These are phyloP conservation scores for Mycena floridula DNA, from an alignment of 768 basidiomycete species.

Conservation along the genomic window DNA sequence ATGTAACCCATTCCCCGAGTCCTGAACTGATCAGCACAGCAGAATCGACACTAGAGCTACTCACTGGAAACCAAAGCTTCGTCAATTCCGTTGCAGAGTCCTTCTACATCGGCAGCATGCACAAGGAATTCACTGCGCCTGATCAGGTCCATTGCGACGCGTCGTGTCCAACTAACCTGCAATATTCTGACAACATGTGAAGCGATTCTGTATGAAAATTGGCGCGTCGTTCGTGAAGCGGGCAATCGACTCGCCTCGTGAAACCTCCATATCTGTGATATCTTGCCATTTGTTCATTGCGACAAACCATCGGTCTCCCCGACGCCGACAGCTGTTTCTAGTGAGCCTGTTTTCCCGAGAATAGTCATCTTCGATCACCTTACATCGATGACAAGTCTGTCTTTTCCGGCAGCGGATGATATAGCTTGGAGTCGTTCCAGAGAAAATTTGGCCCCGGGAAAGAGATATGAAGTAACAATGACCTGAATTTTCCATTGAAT, in stretches of 20 bases:
- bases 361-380: slow-evolving; percentile 47
- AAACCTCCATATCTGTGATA: slow-evolving; percentile 91
- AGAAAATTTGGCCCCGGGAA: slow-evolving; percentile 78
- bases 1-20: slow-evolving; percentile 85
- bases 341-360: background rate
- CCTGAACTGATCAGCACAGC: slow-evolving; percentile 35
- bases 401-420: slow-evolving; percentile 65
- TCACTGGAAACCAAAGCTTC: slow-evolving; percentile 75
- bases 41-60: slow-evolving; percentile 17
- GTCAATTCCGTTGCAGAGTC: slow-evolving; percentile 94
- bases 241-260: slow-evolving; percentile 47
- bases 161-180: slow-evolving; percentile 46
- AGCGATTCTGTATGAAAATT: slow-evolving; percentile 55
- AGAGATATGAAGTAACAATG: slow-evolving; percentile 96
- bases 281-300: slow-evolving; percentile 99
- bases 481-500: slow-evolving; percentile 45
- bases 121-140: slow-evolving; percentile 80
- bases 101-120: slow-evolving; percentile 99
- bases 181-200: slow-evolving; percentile 68
- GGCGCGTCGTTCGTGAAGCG: background rate
- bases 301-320: slow-evolving; percentile 78
- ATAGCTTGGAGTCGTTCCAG: slow-evolving; percentile 61
- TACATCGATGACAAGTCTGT: slow-evolving; percentile 89
- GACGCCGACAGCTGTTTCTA: slow-evolving; percentile 66
- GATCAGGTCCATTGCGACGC: background rate